Conservation (phyloP, 2,329 filamentous ascomycete genomes). For the Blastomyces gilchristii region DNA sequence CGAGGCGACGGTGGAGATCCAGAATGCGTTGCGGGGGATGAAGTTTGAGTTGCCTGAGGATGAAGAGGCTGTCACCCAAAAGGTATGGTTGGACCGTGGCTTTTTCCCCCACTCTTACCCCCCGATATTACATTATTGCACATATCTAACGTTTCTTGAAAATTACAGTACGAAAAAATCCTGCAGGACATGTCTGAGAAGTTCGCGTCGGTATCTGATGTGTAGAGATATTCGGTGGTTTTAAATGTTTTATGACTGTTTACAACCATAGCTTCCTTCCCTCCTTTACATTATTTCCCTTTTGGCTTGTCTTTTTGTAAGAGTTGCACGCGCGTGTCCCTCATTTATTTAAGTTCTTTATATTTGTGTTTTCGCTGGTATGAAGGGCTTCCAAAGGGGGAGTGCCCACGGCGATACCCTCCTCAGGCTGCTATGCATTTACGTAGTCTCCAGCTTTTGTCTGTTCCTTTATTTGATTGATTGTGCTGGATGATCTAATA, state of each 20-base stretch:
- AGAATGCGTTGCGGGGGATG: constrained; percentile 74
- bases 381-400: neutral
- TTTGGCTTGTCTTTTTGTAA: neutral
- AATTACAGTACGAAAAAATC: constrained; percentile 66
- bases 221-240: constrained; percentile 48
- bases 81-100: constrained; percentile 45
- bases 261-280: neutral
- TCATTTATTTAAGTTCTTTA: neutral
- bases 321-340: neutral
- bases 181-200: constrained; percentile 91
- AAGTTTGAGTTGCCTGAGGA: constrained; percentile 94
- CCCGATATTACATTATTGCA: neutral
- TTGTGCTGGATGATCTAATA: neutral
- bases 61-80: constrained; percentile 69
- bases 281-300: neutral
- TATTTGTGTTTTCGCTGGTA: neutral
- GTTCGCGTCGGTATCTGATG: constrained; percentile 90
- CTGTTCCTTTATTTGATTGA: neutral
- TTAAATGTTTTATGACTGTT: neutral
- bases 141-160: neutral
- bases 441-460: constrained; percentile 1
- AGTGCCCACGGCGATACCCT: neutral
- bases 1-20: constrained; percentile 79
- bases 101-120: neutral
- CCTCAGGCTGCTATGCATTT: neutral